Percentiles rank a stretch among this genome's conserved stretches.
Conservation (phyloP, 768 basidiomycete species). For the Hygrocybe punicea region DNA sequence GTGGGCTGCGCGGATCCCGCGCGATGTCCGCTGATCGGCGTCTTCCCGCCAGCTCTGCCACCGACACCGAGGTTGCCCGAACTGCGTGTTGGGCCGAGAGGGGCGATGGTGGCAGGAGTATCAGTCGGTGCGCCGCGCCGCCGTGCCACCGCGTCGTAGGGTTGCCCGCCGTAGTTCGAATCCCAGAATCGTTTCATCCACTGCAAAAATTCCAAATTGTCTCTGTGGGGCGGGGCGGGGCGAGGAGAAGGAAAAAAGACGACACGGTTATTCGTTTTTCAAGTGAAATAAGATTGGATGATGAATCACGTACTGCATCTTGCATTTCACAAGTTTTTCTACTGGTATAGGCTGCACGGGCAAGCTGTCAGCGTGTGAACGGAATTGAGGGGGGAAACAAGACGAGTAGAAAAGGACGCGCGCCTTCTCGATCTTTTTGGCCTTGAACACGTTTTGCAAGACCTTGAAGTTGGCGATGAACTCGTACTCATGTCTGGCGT, state of each 20-base stretch:
- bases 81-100: constrained; percentile 45
- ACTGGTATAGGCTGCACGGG: constrained; percentile 84
- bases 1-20: constrained; percentile 63
- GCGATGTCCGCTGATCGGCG: constrained; percentile 68
- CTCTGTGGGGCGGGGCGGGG: constrained; percentile 43
- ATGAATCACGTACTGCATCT: constrained; percentile 84
- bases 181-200: constrained; percentile 99
- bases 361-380: constrained; percentile 11
- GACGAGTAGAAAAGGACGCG: constrained; percentile 21
- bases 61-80: constrained; percentile 32
- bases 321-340: constrained; percentile 94
- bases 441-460: constrained; percentile 88
- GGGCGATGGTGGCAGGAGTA: constrained; percentile 74
- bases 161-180: constrained; percentile 79
- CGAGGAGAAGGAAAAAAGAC: constrained; percentile 3
- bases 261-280: not conserved
- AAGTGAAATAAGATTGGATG: too few species aligned
- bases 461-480: constrained; percentile 94
- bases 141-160: constrained; percentile 81
- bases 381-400: constrained; percentile 1
- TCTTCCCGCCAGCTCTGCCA: constrained; percentile 60
- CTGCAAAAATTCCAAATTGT: constrained; percentile 97
- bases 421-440: constrained; percentile 92
- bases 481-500: constrained; percentile 94
- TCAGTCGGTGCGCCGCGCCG: constrained; percentile 76